A percentile compares a stretch with the other conserved stretches of the same genome.
Conservation (phyloP, 1,139 yeast genomes). For the Kazachstania sp. region DNA sequence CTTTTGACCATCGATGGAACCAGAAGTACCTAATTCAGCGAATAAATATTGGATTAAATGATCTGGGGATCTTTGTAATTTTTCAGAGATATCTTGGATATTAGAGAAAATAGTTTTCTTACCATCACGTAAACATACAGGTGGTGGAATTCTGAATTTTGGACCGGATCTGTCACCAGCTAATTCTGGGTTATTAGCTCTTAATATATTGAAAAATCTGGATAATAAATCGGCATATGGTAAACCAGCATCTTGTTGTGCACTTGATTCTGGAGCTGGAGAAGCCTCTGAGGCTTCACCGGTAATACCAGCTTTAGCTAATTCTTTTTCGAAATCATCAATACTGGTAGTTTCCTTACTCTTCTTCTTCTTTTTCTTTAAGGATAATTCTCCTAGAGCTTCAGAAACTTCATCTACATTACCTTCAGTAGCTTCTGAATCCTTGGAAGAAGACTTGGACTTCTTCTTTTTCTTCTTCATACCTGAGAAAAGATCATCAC, state of each 20-base stretch:
- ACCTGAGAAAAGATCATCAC: conserved; percentile 40
- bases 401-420: conserved; percentile 49
- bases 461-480: conserved; percentile 45
- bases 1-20: conserved; percentile 96
- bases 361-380: conserved; percentile 77
- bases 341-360: conserved; percentile 45
- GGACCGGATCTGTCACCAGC: conserved; percentile 94
- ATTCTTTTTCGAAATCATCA: conserved; percentile 79
- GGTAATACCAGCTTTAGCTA: conserved; percentile 83
- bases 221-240: conserved; percentile 71
- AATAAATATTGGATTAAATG: conserved; percentile 93
- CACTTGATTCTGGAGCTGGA: conserved; percentile 29
- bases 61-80: conserved; percentile 92
- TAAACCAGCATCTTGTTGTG: conserved; percentile 46
- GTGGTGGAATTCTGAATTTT: conserved; percentile 96
- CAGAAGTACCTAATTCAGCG: conserved; percentile 99
- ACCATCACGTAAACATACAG: conserved; percentile 95
- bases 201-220: conserved; percentile 77
- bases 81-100: conserved; percentile 88
- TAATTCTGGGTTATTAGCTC: conserved; percentile 92
- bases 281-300: conserved; percentile 32
- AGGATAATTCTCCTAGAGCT: conserved; percentile 63
- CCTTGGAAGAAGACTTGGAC: conserved; percentile 28
- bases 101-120: conserved; percentile 95
- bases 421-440: conserved; percentile 33